These are phyloP conservation scores for Batkoa obscura DNA, from an alignment of 371 early-diverging fungal species.

Conservation along the genomic window DNA sequence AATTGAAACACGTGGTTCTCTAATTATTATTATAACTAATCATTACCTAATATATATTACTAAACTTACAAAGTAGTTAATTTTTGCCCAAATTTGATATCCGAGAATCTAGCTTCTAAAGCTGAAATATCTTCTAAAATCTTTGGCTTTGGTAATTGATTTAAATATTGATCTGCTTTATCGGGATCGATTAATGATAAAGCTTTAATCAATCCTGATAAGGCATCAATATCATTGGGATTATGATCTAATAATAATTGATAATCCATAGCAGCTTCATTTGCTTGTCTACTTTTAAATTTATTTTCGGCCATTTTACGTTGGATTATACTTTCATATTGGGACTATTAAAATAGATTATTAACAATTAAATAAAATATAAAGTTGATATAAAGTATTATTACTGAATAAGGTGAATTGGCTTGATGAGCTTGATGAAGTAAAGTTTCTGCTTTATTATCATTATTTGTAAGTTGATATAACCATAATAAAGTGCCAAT, in stretches of 20 bases:
- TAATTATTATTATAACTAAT: neutral
- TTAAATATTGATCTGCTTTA: constrained; percentile 2
- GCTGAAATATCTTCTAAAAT: neutral
- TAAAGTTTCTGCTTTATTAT: neutral
- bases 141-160: neutral
- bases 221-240: neutral
- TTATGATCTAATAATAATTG: neutral
- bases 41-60: neutral
- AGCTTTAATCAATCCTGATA: neutral
- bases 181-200: neutral
- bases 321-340: neutral
- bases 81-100: neutral
- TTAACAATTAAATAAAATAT: neutral
- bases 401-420: neutral
- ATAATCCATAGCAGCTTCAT: neutral
- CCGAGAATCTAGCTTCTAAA: neutral
- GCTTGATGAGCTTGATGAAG: neutral
- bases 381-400: neutral
- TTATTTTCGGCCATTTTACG: neutral
- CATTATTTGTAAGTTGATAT: neutral
- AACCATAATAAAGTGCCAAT: constrained; percentile 6
- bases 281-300: neutral
- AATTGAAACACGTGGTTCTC: too few species aligned
- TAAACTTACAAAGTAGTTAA: too few species aligned
- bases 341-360: neutral